A percentile compares a stretch with the other conserved stretches of the same genome.
phyloP scores from a whole-genome alignment of 345 rosid genomes.

The Eucalyptus regnans region DNA sequence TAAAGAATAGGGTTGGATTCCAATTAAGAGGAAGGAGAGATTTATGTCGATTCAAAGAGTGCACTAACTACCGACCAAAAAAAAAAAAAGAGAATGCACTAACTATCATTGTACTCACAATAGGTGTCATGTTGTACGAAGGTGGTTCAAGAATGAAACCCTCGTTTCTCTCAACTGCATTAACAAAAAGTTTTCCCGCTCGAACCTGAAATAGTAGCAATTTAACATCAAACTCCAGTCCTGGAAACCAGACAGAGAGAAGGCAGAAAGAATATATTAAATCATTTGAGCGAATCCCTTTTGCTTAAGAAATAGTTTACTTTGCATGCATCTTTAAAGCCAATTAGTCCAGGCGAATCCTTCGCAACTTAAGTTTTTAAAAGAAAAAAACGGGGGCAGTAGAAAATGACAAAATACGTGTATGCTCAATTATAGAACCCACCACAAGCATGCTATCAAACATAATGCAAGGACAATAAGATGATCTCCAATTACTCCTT shows the following conservation, averaged over 20 bases:
- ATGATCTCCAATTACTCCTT: not conserved
- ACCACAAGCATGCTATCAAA: not conserved
- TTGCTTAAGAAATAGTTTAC: not conserved
- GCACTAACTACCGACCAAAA: not conserved
- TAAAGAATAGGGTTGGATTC: not conserved
- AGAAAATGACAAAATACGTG: not conserved
- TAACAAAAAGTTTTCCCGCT: conserved; percentile 60
- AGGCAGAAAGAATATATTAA: not conserved
- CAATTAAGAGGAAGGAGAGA: not conserved
- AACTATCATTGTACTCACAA: conserved; percentile 30
- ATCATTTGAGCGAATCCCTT: not conserved
- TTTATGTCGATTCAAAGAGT: not conserved
- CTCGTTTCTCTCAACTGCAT: conserved; percentile 60
- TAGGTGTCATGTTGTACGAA: conserved; percentile 66
- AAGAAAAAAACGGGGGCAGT: not conserved
- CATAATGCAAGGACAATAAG: not conserved
- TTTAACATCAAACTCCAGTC: not conserved
- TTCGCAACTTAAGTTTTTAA: not conserved
- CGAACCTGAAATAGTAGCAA: conserved; percentile 38
- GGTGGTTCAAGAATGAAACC: conserved; percentile 67
- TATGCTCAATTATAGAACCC: not conserved
- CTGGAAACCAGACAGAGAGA: not conserved
- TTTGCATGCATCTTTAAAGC: not conserved
- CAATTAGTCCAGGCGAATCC: not conserved
- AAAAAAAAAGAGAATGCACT: not conserved